Evolutionary conservation across 2,329 filamentous ascomycete species (phyloP).

Genomic region (Fusarium napiforme): DNA sequence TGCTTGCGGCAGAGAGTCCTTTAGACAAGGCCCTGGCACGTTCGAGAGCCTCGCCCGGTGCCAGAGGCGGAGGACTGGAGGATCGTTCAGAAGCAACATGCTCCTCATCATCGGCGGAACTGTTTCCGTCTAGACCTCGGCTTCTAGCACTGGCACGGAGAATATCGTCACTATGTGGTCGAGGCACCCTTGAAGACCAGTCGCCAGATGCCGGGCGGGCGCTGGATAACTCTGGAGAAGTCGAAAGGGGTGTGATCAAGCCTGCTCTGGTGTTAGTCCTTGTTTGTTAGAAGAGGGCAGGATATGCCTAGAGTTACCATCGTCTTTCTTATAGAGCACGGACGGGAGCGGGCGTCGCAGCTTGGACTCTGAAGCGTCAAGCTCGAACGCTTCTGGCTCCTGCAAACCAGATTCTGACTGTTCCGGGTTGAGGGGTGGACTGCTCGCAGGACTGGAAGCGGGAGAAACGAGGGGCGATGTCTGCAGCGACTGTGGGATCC

Average conservation of each 20-base stretch:
- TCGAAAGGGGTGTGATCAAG: conserved; percentile 63
- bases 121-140: conserved; percentile 49
- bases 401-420: conserved; percentile 57
- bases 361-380: conserved; percentile 60
- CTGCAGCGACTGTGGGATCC: conserved; percentile 91
- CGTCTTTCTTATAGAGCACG: conserved; percentile 50
- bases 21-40: conserved; percentile 87
- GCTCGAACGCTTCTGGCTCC: conserved; percentile 76
- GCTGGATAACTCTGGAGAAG: conserved; percentile 62
- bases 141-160: conserved; percentile 60
- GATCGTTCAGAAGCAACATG: conserved; percentile 66
- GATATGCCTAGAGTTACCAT: conserved; percentile 47
- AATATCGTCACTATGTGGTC: conserved; percentile 67
- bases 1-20: conserved; percentile 89
- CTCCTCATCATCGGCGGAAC: conserved; percentile 53
- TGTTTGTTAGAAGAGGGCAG: neutral
- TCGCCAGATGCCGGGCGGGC: conserved; percentile 62
- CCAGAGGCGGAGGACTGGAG: conserved; percentile 79
- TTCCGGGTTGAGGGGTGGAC: conserved; percentile 71
- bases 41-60: conserved; percentile 79
- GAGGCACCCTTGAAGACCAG: conserved; percentile 58
- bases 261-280: conserved; percentile 44
- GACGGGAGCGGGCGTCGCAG: conserved; percentile 58
- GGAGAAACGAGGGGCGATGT: conserved; percentile 95
- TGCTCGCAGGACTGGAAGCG: conserved; percentile 85